Base-by-base conservation (phyloP, 306 rosid genomes). In the Gastrolobium bilobum region DNA sequence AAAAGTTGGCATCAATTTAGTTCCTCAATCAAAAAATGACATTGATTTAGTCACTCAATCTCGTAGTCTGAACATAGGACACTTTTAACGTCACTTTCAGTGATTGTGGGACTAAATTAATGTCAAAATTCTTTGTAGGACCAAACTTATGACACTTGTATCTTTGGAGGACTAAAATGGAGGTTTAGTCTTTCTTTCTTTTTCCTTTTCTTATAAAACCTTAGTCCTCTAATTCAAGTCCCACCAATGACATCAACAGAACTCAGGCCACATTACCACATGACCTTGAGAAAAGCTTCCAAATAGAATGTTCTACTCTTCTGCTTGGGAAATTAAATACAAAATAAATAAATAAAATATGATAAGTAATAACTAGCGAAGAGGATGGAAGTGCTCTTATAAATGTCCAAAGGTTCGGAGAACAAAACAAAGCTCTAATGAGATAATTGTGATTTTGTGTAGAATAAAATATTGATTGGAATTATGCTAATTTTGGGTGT, bases 171-270 rank as follows among this genome's bases (percentile, higher is more conserved):
- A 35, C 37, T n/a, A 10, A 35, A 51, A 70, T 9, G 48, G 47
- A 35, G 29, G 4, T 52, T 72, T 30, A 48, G 15, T 65, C 26
- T 20, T 20, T 20, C 26, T 20, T 20, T 20, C 26, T 20, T 20
- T 20, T 20, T 20, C 56, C 26, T 38, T 53, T 39, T 62, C 20
- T 15, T 13, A 68, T 14, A 34, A 54, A 66, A 66, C 39, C 3
- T 15, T 37, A 67, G 68, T 44, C 9, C 37, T 29, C 43, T 7
- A 60, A 52, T 62, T 58, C 35, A 29, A 56, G 64, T 58, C 71
- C 34, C 54, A 38, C 47, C 67, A 59, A 34, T 20, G 57, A 58
- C 65, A 77, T 51, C 61, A 71, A 26, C 15, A 67, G 26, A 44
- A 63, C 46, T 40, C 38, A 66, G 51, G 57, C n/a, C 43, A 7